Conservation (phyloP, 495 filamentous ascomycete species). For the Penicillium paxilli region DNA sequence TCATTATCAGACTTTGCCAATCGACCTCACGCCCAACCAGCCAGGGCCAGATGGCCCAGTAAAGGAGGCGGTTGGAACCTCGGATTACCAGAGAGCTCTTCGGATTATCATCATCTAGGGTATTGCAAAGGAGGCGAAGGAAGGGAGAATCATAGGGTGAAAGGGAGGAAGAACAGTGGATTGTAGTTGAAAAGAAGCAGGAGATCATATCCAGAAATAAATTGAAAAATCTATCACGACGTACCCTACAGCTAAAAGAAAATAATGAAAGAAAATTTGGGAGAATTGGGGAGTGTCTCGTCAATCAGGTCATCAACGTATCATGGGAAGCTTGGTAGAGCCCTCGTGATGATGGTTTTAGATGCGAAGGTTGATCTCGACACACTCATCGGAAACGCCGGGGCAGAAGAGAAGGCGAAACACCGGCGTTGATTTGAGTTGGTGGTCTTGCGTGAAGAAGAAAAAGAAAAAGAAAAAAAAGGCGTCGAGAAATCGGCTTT, state of each 20-base stretch:
- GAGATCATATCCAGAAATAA: neutral
- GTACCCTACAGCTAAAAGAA: constrained; percentile 22
- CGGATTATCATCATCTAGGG: constrained; percentile 57
- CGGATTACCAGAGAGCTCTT: constrained; percentile 79
- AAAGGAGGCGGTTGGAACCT: constrained; percentile 63
- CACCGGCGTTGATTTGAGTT: constrained; percentile 90
- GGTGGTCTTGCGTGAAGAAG: constrained; percentile 72
- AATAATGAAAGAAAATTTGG: constrained; percentile 6
- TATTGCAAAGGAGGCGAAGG: neutral
- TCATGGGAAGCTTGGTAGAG: constrained; percentile 85
- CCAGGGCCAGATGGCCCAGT: constrained; percentile 23
- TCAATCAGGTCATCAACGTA: constrained; percentile 96
- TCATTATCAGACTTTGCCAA: constrained; percentile 69
- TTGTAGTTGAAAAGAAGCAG: constrained; percentile 7
- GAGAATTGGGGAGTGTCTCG: constrained; percentile 63
- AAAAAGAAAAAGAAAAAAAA: constrained; percentile 36
- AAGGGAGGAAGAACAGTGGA: neutral
- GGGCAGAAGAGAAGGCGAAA: constrained; percentile 58
- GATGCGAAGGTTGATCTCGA: constrained; percentile 79
- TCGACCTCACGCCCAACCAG: constrained; percentile 71
- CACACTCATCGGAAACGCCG: constrained; percentile 88
- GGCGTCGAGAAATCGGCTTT: constrained; percentile 18
- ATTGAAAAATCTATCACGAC: constrained; percentile 14
- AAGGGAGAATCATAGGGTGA: neutral
- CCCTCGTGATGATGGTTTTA: constrained; percentile 99